Evolutionary conservation across 257 asterid genomes (phyloP).

Genomic region (Capsicum pubescens): DNA sequence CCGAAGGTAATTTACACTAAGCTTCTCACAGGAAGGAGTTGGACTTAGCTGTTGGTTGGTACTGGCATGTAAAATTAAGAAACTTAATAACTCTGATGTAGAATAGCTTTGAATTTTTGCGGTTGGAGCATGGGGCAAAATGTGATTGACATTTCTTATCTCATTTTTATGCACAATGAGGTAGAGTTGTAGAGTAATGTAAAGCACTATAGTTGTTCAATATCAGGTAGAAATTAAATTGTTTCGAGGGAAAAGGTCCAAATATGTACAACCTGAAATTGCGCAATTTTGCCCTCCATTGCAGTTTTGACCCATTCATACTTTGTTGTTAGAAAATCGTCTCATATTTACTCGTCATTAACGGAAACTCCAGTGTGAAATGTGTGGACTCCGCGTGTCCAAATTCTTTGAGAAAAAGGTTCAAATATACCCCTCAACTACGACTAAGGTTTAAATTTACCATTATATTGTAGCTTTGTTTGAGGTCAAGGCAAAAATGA

Average conservation of each 20-base stretch:
- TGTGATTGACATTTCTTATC: not conserved
- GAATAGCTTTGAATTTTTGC: not conserved
- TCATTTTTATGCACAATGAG: not conserved
- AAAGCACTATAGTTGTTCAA: not conserved
- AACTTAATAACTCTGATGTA: not conserved
- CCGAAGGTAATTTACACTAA: conserved; percentile 63
- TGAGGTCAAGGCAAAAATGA: not conserved
- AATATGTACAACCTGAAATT: not conserved
- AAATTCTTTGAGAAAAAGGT: not conserved
- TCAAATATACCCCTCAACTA: not conserved
- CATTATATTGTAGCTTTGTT: not conserved
- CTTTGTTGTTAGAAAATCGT: not conserved
- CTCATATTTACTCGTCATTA: not conserved
- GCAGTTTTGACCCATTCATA: not conserved
- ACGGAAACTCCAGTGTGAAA: not conserved
- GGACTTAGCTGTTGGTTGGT: not conserved
- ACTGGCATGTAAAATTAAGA: not conserved
- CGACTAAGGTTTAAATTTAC: not conserved
- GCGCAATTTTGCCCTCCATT: not conserved
- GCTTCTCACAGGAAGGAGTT: not conserved
- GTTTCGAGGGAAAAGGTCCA: not conserved
- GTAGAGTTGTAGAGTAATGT: not conserved
- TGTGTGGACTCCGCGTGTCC: not conserved
- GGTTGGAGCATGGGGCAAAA: not conserved
- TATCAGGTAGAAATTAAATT: not conserved